Percentiles rank a stretch among this genome's conserved stretches.
phyloP scores from a whole-genome alignment of 192 early-diverging fungal species.

The Jimgerdemannia lactiflua region DNA sequence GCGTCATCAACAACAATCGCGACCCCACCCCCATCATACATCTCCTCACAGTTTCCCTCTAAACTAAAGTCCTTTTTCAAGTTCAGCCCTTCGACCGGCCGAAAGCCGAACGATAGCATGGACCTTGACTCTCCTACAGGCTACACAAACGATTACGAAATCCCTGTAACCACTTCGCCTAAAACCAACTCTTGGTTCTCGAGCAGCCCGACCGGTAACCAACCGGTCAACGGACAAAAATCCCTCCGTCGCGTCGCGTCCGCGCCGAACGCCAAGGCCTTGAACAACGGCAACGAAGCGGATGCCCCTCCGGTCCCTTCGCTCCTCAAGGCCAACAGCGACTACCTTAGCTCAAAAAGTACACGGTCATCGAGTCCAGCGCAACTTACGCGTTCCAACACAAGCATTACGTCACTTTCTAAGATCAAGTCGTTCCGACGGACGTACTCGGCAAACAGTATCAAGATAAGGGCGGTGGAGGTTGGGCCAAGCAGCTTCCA shows the following conservation, averaged over 20 bases:
- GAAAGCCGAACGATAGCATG: neutral
- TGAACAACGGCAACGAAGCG: constrained; percentile 6
- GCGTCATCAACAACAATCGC: neutral
- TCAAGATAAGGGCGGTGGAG: constrained; percentile 77
- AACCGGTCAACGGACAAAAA: constrained; percentile 15
- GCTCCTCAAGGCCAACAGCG: constrained; percentile 12
- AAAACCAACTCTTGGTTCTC: constrained; percentile 40
- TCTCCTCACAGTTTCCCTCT: constrained; percentile 24
- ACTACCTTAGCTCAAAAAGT: constrained; percentile 28
- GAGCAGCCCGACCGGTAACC: neutral
- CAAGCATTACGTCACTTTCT: neutral
- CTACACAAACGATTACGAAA: neutral
- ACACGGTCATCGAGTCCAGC: constrained; percentile 13
- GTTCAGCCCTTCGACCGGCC: constrained; percentile 15
- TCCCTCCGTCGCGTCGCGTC: constrained; percentile 47
- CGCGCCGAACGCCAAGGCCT: constrained; percentile 41
- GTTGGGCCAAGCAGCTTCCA: constrained; percentile 86
- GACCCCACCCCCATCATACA: constrained; percentile 27
- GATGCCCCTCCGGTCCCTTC: neutral
- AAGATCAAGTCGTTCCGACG: constrained; percentile 50
- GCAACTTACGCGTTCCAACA: constrained; percentile 1
- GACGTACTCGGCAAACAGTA: constrained; percentile 79
- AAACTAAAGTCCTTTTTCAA: constrained; percentile 23
- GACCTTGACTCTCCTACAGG: neutral
- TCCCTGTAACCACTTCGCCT: neutral